Base-by-base conservation (phyloP, 2,329 filamentous ascomycete species). In the Xylariaceae sp. region DNA sequence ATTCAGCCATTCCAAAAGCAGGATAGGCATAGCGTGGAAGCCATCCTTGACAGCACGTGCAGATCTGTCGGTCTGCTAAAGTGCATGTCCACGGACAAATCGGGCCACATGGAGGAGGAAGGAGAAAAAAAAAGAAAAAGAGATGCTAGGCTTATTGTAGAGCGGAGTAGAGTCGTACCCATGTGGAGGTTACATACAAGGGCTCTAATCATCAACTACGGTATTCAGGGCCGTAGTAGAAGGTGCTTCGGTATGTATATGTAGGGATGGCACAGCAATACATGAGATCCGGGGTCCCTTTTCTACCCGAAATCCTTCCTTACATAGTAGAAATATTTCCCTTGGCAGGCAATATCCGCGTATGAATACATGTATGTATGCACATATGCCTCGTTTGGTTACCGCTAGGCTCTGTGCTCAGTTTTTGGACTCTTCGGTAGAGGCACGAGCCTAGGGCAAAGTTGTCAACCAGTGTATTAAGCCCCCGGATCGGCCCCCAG, bases 31-130 rank as follows among this genome's bases (percentile, higher is more conserved):
- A 50, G 48, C 26, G 54, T 54, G 52, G 50, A 57, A 53, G 50
- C 12, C 32, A 60, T 63, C 61, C 61, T 56, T 63, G 61, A 43
- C 37, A 61, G 61, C 61, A 63, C 61, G 61, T 63, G 61, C 61
- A 63, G 61, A 63, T 63, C 61, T 63, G 59, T 63, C 56, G 57
- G 61, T 59, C 61, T 63, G 48, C 56, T 45, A 61, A 57, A 37
- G 32, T 37, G 32, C 32, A 58, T 63, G 59, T 52, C 56, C 59
- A 20, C 61, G 56, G 61, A 59, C 61, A 61, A 63, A 63, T 63
- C 61, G 61, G 61, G 59, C 61, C 61, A 63, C 59, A 48, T 63
- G 58, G 59, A 63, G 61, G 58, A 56, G 61, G 61, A 56, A n/a
- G n/a, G n/a, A n/a, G n/a, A n/a, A n/a, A n/a, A n/a, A n/a, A n/a